These are phyloP conservation scores for Xylaria intraflava DNA, from an alignment of 495 filamentous ascomycete species.

Conservation along the genomic window DNA sequence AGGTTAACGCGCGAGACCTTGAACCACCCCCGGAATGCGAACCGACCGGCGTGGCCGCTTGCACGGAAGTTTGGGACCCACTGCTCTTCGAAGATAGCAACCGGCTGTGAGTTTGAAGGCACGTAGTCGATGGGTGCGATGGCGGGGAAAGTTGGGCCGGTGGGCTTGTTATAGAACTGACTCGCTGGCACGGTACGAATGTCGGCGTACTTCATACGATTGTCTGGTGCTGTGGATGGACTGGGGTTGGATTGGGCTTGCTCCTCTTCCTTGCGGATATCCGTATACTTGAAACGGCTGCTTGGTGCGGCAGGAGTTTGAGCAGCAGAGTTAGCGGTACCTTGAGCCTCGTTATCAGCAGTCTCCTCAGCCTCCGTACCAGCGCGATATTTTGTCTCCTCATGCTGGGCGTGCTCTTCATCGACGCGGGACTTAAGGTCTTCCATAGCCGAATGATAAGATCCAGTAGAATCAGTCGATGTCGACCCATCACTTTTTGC, in stretches of 20 bases:
- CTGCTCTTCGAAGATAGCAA: slow-evolving; percentile 21
- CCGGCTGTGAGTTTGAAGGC: slow-evolving; percentile 1
- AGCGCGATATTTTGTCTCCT: background rate
- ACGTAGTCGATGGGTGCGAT: slow-evolving; percentile 20
- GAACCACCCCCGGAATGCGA: slow-evolving; percentile 23
- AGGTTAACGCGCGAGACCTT: slow-evolving; percentile 15
- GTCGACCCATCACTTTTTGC: too few relatives aligned
- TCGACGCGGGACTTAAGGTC: too few relatives aligned
- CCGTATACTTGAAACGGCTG: slow-evolving; percentile 9
- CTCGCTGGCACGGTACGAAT: slow-evolving; percentile 7
- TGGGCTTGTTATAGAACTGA: background rate
- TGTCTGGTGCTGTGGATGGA: background rate
- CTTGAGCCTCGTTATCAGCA: background rate
- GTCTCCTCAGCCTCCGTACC: background rate
- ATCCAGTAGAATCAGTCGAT: too few relatives aligned
- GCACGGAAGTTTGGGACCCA: background rate
- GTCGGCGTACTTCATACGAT: slow-evolving; percentile 3
- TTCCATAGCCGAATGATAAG: too few relatives aligned
- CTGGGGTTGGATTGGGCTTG: background rate
- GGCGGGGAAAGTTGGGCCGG: background rate
- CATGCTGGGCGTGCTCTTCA: background rate
- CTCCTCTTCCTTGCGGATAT: slow-evolving; percentile 7
- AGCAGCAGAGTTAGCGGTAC: background rate
- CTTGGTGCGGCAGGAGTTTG: background rate
- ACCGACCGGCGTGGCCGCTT: background rate